A percentile compares a stretch with the other conserved stretches of the same genome.
Evolutionary conservation across 2,329 filamentous ascomycete species (phyloP).

Genomic region (Aspergillus oerlinghausenensis): DNA sequence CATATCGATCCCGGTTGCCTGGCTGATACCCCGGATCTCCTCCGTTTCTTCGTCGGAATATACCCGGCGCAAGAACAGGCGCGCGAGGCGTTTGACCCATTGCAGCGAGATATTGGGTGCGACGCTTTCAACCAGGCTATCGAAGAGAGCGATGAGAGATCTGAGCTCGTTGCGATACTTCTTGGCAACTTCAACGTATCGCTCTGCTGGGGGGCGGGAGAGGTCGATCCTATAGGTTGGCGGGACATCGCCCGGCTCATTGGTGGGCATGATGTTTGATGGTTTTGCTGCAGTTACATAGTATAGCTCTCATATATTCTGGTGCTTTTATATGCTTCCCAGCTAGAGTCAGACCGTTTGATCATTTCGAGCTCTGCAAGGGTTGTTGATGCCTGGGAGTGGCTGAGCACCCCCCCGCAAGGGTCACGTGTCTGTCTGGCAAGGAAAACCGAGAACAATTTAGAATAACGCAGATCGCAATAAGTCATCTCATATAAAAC

Average conservation of each 20-base stretch:
- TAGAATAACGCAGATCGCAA: too few relatives aligned
- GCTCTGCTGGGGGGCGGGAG: conserved; percentile 47
- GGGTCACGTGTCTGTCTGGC: not conserved
- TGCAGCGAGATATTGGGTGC: conserved; percentile 19
- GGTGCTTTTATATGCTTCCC: not conserved
- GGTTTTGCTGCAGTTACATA: not conserved
- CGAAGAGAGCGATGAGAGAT: conserved; percentile 2
- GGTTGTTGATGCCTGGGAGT: not conserved
- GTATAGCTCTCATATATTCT: not conserved
- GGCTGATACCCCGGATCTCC: conserved; percentile 57
- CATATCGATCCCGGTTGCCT: conserved; percentile 49
- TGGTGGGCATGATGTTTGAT: not conserved
- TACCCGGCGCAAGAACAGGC: conserved; percentile 48
- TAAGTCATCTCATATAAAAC: not conserved
- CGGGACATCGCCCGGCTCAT: conserved; percentile 11
- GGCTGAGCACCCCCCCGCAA: not conserved
- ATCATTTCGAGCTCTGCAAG: not conserved
- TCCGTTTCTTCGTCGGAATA: conserved; percentile 54
- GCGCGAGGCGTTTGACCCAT: conserved; percentile 37
- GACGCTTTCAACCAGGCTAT: conserved; percentile 14
- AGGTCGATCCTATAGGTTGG: conserved; percentile 51
- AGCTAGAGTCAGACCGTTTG: not conserved
- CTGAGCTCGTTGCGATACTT: conserved; percentile 46
- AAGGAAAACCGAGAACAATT: too few relatives aligned
- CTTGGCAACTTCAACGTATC: conserved; percentile 48